Percentiles rank a stretch among this genome's conserved stretches.
Evolutionary conservation across 1,139 yeast genomes (phyloP).

Genomic region (Zygoascus hellenicus): DNA sequence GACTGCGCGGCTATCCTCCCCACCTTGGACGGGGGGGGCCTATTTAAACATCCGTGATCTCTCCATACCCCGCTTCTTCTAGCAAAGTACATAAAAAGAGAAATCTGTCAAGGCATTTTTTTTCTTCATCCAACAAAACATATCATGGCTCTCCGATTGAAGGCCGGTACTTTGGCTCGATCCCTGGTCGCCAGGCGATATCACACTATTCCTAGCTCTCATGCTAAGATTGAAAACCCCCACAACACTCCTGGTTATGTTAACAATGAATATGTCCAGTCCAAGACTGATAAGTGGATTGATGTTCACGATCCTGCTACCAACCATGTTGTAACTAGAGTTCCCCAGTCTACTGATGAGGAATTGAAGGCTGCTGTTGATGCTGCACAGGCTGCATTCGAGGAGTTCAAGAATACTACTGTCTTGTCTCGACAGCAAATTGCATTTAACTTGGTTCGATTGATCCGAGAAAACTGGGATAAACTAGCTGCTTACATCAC

Average conservation of each 20-base stretch:
- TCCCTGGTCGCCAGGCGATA: conserved; percentile 1
- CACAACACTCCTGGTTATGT: conserved; percentile 52
- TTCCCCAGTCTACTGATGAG: conserved; percentile 64
- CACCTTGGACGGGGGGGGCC: background rate
- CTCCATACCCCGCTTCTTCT: conserved; percentile 3
- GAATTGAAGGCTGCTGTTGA: conserved; percentile 66
- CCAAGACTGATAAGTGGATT: conserved; percentile 56
- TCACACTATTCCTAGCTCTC: conserved; percentile 42
- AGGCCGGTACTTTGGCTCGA: background rate
- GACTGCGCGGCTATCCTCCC: conserved; percentile 2
- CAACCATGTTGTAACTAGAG: conserved; percentile 56
- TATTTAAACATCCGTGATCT: background rate
- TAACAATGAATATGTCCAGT: conserved; percentile 54
- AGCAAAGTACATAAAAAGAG: too few relatives aligned
- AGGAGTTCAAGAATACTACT: conserved; percentile 53
- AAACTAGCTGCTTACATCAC: conserved; percentile 66
- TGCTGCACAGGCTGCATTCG: conserved; percentile 58
- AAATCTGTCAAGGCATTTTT: too few relatives aligned
- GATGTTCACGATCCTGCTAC: conserved; percentile 78
- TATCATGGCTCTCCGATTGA: conserved; percentile 1
- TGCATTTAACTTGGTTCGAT: conserved; percentile 64
- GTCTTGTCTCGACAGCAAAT: conserved; percentile 68
- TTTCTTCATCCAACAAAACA: background rate
- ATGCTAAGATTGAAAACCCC: conserved; percentile 41
- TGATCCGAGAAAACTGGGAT: conserved; percentile 65